Evolutionary conservation across 306 rosid genomes (phyloP), one percentile per base, ranked within the genome.

Genomic region (Mimosa pudica): DNA sequence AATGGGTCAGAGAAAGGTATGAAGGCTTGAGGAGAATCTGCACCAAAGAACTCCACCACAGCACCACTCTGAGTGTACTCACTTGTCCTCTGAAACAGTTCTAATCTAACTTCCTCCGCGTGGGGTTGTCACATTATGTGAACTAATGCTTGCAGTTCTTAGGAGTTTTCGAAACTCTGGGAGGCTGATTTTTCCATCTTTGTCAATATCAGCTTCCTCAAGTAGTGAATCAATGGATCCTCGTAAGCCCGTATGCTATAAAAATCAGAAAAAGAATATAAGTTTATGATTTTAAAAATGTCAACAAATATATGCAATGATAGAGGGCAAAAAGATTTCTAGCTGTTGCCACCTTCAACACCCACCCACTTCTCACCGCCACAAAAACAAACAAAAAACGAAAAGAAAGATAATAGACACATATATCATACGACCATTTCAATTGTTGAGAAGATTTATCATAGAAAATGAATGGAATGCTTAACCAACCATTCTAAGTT

Each of bases 151-250:
- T 38, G 99, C 99, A 42, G 96, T 90, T 90, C 99, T 91, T 71
- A 96, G 80, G 83, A 96, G 99, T 77, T 86, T 89, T 3, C 98
- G 92, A 70, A 96, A 96, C 76, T 96, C 99, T 11, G 94, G 80
- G 49, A 96, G 82, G 86, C 99, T 96, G 82, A 96, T 93, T 75
- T 85, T 93, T 78, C 99, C 99, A 72, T 96, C 99, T 80, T 87
- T 93, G 88, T 96, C 98, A 11, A 96, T 86, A 73, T 96, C 99
- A 0, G 98, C 99, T 86, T 96, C 99, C 78, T 96, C 99, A 3
- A 96, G 99, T 66, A 96, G 85, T 17, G 99, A 96, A 63, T 89
- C 89, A 33, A 93, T 80, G 69, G 99, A 96, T 42, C 94, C 97
- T 82, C 88, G 83, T 79, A 96, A 69, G 63, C 99, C 93, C 1